Conservation (phyloP, 2,329 filamentous ascomycete genomes). For the Sarocladium kiliense region DNA sequence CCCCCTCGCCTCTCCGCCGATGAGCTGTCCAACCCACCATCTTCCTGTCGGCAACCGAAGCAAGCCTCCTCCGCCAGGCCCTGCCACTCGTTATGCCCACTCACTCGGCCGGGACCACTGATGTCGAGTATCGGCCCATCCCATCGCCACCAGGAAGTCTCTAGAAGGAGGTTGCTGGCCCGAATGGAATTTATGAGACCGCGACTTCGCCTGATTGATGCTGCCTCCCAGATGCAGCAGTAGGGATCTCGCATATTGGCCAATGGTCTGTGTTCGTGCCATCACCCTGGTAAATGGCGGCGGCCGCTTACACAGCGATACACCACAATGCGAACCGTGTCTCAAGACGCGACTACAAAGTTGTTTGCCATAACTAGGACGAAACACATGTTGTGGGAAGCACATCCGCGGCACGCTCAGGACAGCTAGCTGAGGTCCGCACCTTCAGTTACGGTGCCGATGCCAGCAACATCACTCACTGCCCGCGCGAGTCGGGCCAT, state of each 20-base stretch:
- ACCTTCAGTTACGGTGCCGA: not conserved
- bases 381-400: not conserved
- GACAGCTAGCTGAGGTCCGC: not conserved
- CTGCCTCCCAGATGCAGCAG: too few species aligned
- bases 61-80: not conserved
- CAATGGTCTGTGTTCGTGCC: too few species aligned
- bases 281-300: not conserved
- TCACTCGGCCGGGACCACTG: not conserved
- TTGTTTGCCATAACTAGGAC: not conserved
- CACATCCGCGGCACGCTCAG: not conserved
- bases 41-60: not conserved
- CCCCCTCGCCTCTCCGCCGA: not conserved
- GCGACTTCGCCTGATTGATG: not conserved
- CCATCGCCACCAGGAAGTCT: not conserved
- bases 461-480: not conserved
- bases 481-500: conserved; percentile 5
- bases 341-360: not conserved
- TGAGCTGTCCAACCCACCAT: conserved; percentile 7
- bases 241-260: too few species aligned
- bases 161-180: not conserved
- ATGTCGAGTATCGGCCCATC: not conserved
- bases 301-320: not conserved
- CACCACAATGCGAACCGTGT: not conserved
- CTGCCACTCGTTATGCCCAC: not conserved
- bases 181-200: not conserved